Percentiles rank a stretch among this genome's conserved stretches.
phyloP scores from a whole-genome alignment of 2,329 filamentous ascomycete genomes.

The Sclerotinia trifoliorum region DNA sequence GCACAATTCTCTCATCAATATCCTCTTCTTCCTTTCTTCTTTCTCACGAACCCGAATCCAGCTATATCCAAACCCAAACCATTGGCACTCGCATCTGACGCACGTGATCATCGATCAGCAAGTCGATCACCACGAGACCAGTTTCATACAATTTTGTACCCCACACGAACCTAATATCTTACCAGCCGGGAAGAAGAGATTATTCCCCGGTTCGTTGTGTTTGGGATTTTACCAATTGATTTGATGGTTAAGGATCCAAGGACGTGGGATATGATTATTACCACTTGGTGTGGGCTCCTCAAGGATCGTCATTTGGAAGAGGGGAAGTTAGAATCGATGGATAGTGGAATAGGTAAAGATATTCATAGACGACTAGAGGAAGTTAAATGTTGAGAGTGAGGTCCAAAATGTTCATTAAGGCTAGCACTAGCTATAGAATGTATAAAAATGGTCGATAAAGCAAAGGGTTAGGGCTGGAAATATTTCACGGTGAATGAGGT shows the following conservation, averaged over 20 bases:
- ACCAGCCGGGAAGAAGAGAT: slow-evolving; percentile 4
- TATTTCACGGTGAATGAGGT: neutral
- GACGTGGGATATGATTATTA: neutral
- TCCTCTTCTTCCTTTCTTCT: neutral
- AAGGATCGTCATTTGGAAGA: neutral
- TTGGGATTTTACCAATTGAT: slow-evolving; percentile 6
- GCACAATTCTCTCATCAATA: neutral
- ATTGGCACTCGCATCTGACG: neutral
- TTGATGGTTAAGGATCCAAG: slow-evolving; percentile 1
- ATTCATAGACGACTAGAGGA: neutral
- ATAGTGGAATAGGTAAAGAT: neutral
- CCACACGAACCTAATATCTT: neutral
- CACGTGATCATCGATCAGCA: slow-evolving; percentile 1
- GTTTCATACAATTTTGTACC: neutral
- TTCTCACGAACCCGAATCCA: too few species aligned
- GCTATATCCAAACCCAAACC: neutral
- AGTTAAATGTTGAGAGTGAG: neutral
- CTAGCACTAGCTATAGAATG: slow-evolving; percentile 1
- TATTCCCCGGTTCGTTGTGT: slow-evolving; percentile 9
- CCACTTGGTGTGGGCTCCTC: neutral
- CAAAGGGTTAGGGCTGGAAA: neutral
- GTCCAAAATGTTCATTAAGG: neutral
- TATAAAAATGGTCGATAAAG: neutral
- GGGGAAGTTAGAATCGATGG: neutral
- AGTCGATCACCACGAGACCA: slow-evolving; percentile 1